These are phyloP conservation scores for Sicyos baderoa DNA, from an alignment of 306 rosid genomes.

Conservation along the genomic window DNA sequence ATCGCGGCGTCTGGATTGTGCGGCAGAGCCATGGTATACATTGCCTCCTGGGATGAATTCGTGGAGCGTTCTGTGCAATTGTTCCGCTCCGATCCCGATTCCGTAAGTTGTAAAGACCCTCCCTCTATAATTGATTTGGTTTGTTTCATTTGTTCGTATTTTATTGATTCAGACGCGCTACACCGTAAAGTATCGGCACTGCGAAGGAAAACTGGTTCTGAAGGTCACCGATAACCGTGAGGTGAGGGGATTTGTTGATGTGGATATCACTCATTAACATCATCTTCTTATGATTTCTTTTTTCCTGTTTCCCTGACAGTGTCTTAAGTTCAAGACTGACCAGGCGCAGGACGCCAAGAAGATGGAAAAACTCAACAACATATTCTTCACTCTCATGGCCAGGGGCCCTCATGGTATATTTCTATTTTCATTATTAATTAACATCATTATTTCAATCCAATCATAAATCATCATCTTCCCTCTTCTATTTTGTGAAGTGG, in stretches of 20 bases:
- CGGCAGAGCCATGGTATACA: conserved; percentile 51
- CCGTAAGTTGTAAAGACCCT: too few relatives aligned
- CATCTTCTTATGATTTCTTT: not conserved
- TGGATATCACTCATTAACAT: conserved; percentile 5
- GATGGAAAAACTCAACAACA: conserved; percentile 75
- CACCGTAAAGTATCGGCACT: conserved; percentile 70
- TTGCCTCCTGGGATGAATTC: conserved; percentile 68
- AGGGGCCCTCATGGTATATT: conserved; percentile 80
- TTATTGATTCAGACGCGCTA: conserved; percentile 54
- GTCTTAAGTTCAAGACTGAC: conserved; percentile 86
- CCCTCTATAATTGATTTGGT: too few relatives aligned
- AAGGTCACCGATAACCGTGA: conserved; percentile 66
- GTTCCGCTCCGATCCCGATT: conserved; percentile 76
- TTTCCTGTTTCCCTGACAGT: conserved; percentile 30
- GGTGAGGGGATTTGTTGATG: conserved; percentile 31
- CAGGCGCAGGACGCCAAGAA: conserved; percentile 91
- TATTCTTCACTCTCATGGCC: conserved; percentile 88
- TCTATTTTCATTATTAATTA: too few relatives aligned
- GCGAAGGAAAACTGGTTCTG: conserved; percentile 70
- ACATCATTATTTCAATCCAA: too few relatives aligned
- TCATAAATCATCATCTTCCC: too few relatives aligned
- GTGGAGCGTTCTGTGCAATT: conserved; percentile 72
- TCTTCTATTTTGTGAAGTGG: conserved; percentile 39
- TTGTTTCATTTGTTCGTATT: too few relatives aligned
- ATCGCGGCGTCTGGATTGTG: too few relatives aligned